Evolutionary conservation across 2,329 filamentous ascomycete species (phyloP).

Genomic region (Colletotrichum sp.): DNA sequence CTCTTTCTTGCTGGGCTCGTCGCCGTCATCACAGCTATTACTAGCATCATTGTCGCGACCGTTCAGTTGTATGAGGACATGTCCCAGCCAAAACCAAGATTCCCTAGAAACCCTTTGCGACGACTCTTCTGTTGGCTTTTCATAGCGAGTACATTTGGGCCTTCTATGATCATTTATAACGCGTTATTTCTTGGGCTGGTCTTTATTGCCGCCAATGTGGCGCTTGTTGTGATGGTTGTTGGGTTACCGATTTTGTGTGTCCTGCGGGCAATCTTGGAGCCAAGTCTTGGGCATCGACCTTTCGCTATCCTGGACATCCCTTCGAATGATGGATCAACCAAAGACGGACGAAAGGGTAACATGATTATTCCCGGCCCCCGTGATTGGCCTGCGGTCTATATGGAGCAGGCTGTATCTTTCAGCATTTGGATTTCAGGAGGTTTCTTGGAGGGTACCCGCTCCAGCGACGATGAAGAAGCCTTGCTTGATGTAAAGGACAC

Average conservation of each 20-base stretch:
- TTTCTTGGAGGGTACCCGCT: neutral
- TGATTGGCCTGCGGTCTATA: neutral
- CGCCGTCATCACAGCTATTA: neutral
- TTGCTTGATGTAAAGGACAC: neutral
- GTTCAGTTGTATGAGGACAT: neutral
- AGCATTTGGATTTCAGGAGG: neutral
- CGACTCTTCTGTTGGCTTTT: neutral
- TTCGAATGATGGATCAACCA: neutral
- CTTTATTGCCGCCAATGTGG: no score
- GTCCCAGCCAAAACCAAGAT: neutral
- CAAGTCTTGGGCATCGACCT: neutral
- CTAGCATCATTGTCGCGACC: neutral
- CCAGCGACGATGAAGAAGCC: neutral
- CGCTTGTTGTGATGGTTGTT: neutral
- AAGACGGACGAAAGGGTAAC: neutral
- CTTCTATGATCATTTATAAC: neutral
- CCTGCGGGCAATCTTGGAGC: neutral
- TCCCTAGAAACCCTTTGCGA: neutral
- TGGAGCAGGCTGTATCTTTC: neutral
- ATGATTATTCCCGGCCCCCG: neutral
- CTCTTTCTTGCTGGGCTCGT: neutral
- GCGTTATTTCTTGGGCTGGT: no score
- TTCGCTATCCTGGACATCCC: neutral
- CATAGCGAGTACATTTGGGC: neutral
- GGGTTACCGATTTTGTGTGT: neutral